Base-by-base conservation (phyloP, 441 rosid species). In the Sinapis alba region DNA sequence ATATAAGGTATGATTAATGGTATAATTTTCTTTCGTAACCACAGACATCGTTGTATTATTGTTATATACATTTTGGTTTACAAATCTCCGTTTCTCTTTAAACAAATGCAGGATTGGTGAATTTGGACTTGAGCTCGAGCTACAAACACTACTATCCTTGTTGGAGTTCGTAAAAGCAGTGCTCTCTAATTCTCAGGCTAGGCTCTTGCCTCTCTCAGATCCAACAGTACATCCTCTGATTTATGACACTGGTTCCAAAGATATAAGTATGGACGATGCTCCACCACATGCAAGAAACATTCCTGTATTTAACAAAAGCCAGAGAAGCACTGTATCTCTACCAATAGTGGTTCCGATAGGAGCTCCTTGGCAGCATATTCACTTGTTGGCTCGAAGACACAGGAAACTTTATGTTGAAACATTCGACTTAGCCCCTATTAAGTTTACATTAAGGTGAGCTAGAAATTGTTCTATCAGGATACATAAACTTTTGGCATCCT, bases 331-430 rank as follows among this genome's bases (percentile, higher is more conserved):
- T 74, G 78, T 81, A 28, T 78, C 82, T 62, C 82, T 89, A 61
- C 97, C 98, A 74, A 83, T 82, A 65, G 80, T 88, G 70, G 85
- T 89, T 85, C 99, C 99, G 41, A 86, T 96, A 69, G 99, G 99
- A 73, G 99, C 97, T 75, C 99, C 99, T 74, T 90, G 97, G 99
- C 98, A 96, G 81, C 81, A 84, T 74, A 90, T 96, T 82, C 83
- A 87, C 81, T 86, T 86, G 72, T 84, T 89, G 83, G 97, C 97
- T 59, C 85, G 96, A 87, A 90, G 93, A 72, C 88, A 89, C 69
- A 88, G 83, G 87, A 96, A 93, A 77, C 85, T 96, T 66, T 96
- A 90, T 79, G 89, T 96, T 65, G 98, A 96, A 87, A 78, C 89
- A 78, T 86, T 96, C 68, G 88, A 93, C 80, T 74, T 96, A 75